Evolutionary conservation across 2,329 filamentous ascomycete genomes (phyloP).

Genomic region (Aspergillus texensis): DNA sequence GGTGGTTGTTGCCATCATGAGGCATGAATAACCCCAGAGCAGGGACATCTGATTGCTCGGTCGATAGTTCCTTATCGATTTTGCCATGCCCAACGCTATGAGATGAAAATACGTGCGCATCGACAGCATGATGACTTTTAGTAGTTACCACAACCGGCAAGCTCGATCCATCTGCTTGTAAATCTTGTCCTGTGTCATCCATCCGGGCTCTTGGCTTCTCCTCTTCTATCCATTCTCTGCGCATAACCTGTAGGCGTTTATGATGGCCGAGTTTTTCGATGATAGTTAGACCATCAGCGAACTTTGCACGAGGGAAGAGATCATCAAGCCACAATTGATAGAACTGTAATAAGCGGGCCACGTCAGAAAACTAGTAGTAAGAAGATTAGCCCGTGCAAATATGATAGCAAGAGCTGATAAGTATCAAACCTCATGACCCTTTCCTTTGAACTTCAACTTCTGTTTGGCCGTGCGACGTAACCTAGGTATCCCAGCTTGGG

Average conservation of each 20-base stretch:
- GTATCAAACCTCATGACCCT: constrained; percentile 77
- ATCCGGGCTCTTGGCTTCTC: constrained; percentile 39
- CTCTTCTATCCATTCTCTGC: constrained; percentile 84
- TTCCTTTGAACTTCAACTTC: constrained; percentile 80
- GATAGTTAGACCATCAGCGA: constrained; percentile 83
- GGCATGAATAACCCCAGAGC: constrained; percentile 33
- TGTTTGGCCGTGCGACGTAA: constrained; percentile 71
- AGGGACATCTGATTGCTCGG: neutral
- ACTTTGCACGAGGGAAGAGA: constrained; percentile 90
- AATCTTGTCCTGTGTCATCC: constrained; percentile 8
- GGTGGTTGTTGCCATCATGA: constrained; percentile 24
- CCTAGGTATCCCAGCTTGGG: constrained; percentile 79
- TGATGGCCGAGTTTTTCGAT: constrained; percentile 93
- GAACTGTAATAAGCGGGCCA: constrained; percentile 77
- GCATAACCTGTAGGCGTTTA: constrained; percentile 72
- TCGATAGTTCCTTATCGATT: neutral
- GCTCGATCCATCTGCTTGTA: neutral
- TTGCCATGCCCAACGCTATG: neutral
- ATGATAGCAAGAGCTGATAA: neutral
- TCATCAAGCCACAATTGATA: constrained; percentile 98
- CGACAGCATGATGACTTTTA: neutral
- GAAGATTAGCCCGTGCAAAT: neutral
- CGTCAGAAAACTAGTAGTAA: constrained; percentile 72
- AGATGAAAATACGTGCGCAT: neutral
- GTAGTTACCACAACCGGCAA: neutral